Conservation (phyloP, 768 basidiomycete species). For the Lentinula raphanica region DNA sequence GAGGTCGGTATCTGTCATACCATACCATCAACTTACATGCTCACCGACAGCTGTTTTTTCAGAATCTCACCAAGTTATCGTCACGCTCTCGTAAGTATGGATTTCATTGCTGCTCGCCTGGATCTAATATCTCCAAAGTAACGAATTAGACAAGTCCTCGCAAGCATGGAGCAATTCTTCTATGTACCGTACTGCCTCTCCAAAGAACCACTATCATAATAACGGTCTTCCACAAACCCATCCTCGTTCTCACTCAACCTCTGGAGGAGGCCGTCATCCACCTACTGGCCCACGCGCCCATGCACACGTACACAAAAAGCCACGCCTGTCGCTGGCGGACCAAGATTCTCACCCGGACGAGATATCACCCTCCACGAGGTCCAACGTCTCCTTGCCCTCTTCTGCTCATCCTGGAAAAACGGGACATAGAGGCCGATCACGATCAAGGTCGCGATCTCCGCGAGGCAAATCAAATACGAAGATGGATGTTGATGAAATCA, state of each 20-base stretch:
- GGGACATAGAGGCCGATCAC: background rate
- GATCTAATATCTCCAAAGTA: slow-evolving; percentile 31
- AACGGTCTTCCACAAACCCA: slow-evolving; percentile 32
- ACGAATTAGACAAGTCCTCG: slow-evolving; percentile 74
- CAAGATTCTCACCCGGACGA: slow-evolving; percentile 13
- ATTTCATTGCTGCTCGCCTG: slow-evolving; percentile 7
- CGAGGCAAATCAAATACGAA: slow-evolving; percentile 19
- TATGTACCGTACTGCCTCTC: slow-evolving; percentile 17
- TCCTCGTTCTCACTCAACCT: slow-evolving; percentile 43
- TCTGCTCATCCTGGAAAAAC: background rate
- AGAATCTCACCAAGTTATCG: slow-evolving; percentile 79
- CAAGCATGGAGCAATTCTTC: slow-evolving; percentile 48
- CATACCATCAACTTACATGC: background rate
- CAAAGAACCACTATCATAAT: slow-evolving; percentile 22
- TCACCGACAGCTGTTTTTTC: slow-evolving; percentile 6
- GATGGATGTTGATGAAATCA: slow-evolving; percentile 23
- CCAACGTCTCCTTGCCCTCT: slow-evolving; percentile 14
- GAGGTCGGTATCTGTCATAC: slow-evolving; percentile 48
- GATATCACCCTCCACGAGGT: slow-evolving; percentile 20
- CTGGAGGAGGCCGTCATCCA: slow-evolving; percentile 33
- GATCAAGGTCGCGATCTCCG: slow-evolving; percentile 4
- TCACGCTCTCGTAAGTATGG: slow-evolving; percentile 66
- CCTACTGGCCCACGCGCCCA: slow-evolving; percentile 74
- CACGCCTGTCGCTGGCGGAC: slow-evolving; percentile 56
- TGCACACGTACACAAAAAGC: slow-evolving; percentile 55